Conservation (phyloP, 768 basidiomycete species). For the Xerocomus potaroensis region DNA sequence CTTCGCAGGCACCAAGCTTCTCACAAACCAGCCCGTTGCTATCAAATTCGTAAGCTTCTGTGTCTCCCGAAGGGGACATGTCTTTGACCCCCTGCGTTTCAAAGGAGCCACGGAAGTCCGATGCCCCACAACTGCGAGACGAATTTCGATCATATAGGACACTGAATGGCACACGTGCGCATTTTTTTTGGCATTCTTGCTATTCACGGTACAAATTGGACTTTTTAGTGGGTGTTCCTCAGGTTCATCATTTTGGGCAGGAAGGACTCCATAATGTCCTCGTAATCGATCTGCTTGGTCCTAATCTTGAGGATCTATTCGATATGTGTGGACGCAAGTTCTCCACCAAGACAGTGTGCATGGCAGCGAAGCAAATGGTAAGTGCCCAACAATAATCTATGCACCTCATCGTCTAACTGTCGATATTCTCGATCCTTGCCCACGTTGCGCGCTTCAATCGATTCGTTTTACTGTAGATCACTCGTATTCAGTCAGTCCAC, state of each 20-base stretch:
- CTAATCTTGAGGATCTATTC: constrained; percentile 95
- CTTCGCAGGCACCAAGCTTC: constrained; percentile 71
- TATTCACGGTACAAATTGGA: constrained; percentile 11
- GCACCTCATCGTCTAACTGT: too few relatives aligned
- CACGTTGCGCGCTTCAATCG: neutral
- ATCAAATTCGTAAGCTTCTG: constrained; percentile 85
- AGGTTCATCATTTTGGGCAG: constrained; percentile 98
- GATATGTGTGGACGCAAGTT: constrained; percentile 99
- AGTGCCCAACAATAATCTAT: constrained; percentile 27
- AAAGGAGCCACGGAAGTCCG: constrained; percentile 95
- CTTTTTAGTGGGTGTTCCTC: constrained; percentile 85
- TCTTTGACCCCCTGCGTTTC: constrained; percentile 14
- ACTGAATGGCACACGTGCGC: constrained; percentile 81
- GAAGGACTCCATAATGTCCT: constrained; percentile 97
- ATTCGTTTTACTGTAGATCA: constrained; percentile 54
- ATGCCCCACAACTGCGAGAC: constrained; percentile 95
- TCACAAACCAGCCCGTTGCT: constrained; percentile 84
- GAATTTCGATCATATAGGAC: constrained; percentile 98
- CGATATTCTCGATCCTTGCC: constrained; percentile 4
- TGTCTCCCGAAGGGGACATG: constrained; percentile 6
- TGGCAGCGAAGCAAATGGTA: constrained; percentile 99
- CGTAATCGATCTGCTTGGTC: constrained; percentile 93
- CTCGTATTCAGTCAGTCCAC: constrained; percentile 95
- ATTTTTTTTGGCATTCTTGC: constrained; percentile 1
- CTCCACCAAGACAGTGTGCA: constrained; percentile 95